These are phyloP conservation scores for Magnusiomyces paraingens DNA, from an alignment of 1,139 yeast species.

Conservation along the genomic window DNA sequence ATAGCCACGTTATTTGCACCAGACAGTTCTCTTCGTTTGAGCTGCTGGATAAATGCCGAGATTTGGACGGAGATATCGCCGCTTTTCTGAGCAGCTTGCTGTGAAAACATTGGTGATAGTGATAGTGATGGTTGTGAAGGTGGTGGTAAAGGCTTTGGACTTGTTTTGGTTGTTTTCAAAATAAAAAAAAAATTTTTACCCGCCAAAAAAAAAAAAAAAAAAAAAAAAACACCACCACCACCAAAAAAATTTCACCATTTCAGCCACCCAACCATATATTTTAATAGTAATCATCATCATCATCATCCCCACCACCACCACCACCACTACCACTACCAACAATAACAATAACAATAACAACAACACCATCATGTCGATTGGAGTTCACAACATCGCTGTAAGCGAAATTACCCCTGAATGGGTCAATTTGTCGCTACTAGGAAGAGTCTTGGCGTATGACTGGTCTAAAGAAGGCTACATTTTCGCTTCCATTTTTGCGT, in stretches of 20 bases:
- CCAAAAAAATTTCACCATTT: too few species aligned
- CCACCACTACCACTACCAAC: not conserved
- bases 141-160: too few species aligned
- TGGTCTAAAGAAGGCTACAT: slow-evolving; percentile 72
- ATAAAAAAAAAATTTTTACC: not conserved
- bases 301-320: not conserved
- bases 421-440: slow-evolving; percentile 30
- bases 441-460: slow-evolving; percentile 44
- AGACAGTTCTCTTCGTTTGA: slow-evolving; percentile 66
- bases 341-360: too few species aligned
- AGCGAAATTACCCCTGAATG: slow-evolving; percentile 25
- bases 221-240: too few species aligned
- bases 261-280: too few species aligned
- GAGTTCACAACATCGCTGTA: slow-evolving; percentile 14
- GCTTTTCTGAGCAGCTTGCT: not conserved
- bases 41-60: slow-evolving; percentile 25
- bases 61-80: slow-evolving; percentile 21
- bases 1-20: slow-evolving; percentile 78
- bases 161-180: not conserved
- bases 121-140: not conserved
- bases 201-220: not conserved
- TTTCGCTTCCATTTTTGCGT: slow-evolving; percentile 41
- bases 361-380: slow-evolving; percentile 1
- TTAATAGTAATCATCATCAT: not conserved
- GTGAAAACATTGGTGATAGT: slow-evolving; percentile 13